Evolutionary conservation across 805 yeast species (phyloP), one percentile per base, ranked within the genome.

Genomic region (Blastobotrys terrestris): DNA sequence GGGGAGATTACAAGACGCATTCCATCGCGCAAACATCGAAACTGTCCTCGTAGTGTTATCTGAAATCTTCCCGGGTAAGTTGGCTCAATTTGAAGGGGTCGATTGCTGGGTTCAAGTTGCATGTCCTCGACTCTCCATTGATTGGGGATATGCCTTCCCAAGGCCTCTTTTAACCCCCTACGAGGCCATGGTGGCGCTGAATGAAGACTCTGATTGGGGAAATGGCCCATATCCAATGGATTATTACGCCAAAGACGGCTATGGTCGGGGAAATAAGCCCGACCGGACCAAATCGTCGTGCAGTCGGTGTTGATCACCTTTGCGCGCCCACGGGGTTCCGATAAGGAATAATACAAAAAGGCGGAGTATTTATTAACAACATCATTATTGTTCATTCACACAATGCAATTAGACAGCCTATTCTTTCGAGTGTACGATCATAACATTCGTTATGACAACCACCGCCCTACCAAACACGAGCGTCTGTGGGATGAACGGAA

Each of bases 31-130:
- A 19, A 95, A 94, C 0, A 78, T 80, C 49, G 77, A 77, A 8
- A 88, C 87, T 1, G 87, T 88, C 1, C 83, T 87, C 66, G 89
- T 94, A 52, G 83, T 94, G 39, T 68, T 94, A 14, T 86, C 96
- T 52, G 99, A 94, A 67, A 89, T 94, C 16, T 91, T 94, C 69
- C 99, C 99, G 0, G 86, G 82, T 50, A 94, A 94, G 61, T 72
- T 94, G 39, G 84, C 97, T 8, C 85, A 87, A 84, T 94, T 94
- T 69, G 91, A 88, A 61, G 94, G 88, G 62, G 52, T 44, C 16
- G 99, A 94, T 68, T 95, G 91, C 1, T 94, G 94, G 76, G 87
- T 94, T 13, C 99, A 94, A 69, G 96, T 94, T 2, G 99, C 99
- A 0, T 94, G 99, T 66, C 99, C 99, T 0, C 76, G 99, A 62